Base-by-base conservation (phyloP, 306 rosid genomes). In the Albizia julibrissin region DNA sequence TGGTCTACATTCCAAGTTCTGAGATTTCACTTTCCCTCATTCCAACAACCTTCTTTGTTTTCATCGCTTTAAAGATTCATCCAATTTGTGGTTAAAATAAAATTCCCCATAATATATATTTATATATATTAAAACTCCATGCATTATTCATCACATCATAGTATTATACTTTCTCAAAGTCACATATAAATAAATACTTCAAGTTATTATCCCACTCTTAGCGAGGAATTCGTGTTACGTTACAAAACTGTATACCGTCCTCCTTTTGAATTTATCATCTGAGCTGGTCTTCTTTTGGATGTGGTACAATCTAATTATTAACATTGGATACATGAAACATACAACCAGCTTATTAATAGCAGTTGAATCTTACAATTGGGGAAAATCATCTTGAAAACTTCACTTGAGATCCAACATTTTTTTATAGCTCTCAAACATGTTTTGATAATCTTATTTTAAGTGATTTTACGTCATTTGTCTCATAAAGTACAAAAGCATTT, bases 41-140 rank as follows among this genome's bases (percentile, higher is more conserved):
- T 81, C 79, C 85, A 81, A 81, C 77, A 73, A 85, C 15, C 19
- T 68, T 37, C 83, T 78, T 85, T 73, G 69, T 37, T 73, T 19
- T 15, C 46, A 78, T 34, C 8, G 64, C 64, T 58, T 58, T 58
- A n/a, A 58, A 58, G 64, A 4, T 58, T n/a, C 62, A 6, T 54
- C 26, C 62, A 19, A 3, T 24, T 52, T 14, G 52, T 47, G 18
- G 6, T 15, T 15, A 16, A 18, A 52, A 18, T 16, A 16, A 52
- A 18, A 6, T 52, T 1, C 24, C 59, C 24, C 56, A 49, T 49
- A 18, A 14, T 1, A 49, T 18, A 50, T 5, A 42, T 11, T 11
- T 11, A 50, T 6, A 54, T 8, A 54, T 1, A 54, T 54, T 8
- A 26, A 62, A 22, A 21, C 15, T 61, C 18, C 67, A 61, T 26